Conservation (phyloP, 305 asterid genomes). For the Fraxinus platypoda region DNA sequence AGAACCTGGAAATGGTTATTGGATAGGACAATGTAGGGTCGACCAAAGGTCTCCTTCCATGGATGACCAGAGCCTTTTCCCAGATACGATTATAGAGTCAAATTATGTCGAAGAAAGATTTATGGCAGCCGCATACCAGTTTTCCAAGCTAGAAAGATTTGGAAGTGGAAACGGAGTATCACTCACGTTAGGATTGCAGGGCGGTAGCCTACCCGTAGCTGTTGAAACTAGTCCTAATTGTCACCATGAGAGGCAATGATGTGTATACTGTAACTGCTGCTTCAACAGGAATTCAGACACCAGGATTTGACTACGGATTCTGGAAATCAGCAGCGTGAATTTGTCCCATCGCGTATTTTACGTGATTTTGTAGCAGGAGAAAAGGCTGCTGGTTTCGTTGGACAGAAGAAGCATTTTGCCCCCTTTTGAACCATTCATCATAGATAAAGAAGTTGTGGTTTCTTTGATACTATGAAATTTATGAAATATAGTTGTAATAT, state of each 20-base stretch:
- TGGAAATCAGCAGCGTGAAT: slow-evolving; percentile 44
- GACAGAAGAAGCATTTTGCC: background rate
- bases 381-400: slow-evolving; percentile 1
- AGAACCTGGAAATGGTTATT: background rate
- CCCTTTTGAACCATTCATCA: background rate
- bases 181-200: slow-evolving; percentile 72
- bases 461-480: slow-evolving; percentile 13
- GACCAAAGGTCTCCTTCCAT: slow-evolving; percentile 21
- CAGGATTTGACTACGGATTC: slow-evolving; percentile 56
- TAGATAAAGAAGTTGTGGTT: slow-evolving; percentile 7
- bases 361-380: slow-evolving; percentile 44
- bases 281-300: slow-evolving; percentile 27
- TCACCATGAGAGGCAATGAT: background rate
- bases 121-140: slow-evolving; percentile 45
- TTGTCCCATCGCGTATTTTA: slow-evolving; percentile 44
- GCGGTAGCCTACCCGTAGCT: slow-evolving; percentile 13
- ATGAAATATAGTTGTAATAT: slow-evolving; percentile 27
- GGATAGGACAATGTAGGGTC: background rate
- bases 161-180: slow-evolving; percentile 59
- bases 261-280: background rate
- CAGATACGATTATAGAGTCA: slow-evolving; percentile 25
- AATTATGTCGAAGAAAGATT: slow-evolving; percentile 39
- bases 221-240: background rate
- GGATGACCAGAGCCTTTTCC: slow-evolving; percentile 24
- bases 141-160: slow-evolving; percentile 59